A percentile compares a stretch with the other conserved stretches of the same genome.
These are phyloP conservation scores for Claviceps purpurea DNA, from an alignment of 2,329 filamentous ascomycete species.

Conservation along the genomic window DNA sequence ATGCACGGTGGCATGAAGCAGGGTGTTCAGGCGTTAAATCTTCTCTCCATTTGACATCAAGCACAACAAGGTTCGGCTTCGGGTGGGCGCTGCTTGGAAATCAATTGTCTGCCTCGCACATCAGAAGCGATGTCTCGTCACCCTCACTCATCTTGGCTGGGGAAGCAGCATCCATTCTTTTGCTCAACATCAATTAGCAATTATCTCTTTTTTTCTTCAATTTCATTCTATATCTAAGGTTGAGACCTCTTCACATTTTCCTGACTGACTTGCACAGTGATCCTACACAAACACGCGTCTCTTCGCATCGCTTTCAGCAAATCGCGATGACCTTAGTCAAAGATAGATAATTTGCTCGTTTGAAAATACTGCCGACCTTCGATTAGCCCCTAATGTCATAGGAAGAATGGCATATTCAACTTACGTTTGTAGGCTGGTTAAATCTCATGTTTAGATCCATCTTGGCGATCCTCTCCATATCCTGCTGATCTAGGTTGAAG, in stretches of 20 bases:
- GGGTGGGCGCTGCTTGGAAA: not conserved
- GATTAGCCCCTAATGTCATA: not conserved
- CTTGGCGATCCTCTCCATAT: constrained; percentile 51
- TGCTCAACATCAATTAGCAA: not conserved
- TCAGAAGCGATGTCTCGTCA: not conserved
- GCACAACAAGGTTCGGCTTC: not conserved
- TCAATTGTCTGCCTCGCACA: not conserved
- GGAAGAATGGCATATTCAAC: constrained; percentile 13
- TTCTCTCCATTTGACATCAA: not conserved
- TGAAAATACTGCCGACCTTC: constrained; percentile 1
- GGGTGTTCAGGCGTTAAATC: not conserved
- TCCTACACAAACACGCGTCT: not conserved
- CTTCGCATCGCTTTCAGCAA: not conserved
- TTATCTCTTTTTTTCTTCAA: no score
- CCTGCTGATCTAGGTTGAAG: constrained; percentile 52
- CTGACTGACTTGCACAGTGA: not conserved
- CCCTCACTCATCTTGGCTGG: not conserved
- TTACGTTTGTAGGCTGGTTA: constrained; percentile 61
- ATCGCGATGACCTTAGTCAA: not conserved
- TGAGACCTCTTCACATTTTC: no score
- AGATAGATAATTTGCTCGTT: constrained; percentile 3
- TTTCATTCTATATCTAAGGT: no score
- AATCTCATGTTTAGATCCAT: constrained; percentile 58
- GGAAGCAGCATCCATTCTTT: not conserved
- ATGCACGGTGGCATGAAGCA: not conserved